Evolutionary conservation across 192 early-diverging fungal genomes (phyloP).

Genomic region (Coemansia sp.): DNA sequence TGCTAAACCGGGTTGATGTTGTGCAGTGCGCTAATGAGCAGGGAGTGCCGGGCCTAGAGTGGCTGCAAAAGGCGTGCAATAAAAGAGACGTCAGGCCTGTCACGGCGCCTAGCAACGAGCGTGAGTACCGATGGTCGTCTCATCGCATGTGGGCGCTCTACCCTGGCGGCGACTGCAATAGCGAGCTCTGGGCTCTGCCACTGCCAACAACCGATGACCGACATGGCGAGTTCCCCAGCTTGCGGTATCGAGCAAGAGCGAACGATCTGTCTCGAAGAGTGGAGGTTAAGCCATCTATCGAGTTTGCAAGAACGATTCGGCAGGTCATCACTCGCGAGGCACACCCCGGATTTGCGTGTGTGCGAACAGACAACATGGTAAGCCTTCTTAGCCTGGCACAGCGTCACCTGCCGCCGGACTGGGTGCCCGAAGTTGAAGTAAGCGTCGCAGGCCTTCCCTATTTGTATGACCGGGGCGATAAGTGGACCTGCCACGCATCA

Average conservation of each 20-base stretch:
- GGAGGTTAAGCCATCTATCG: constrained; percentile 11
- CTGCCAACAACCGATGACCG: constrained; percentile 9
- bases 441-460: constrained; percentile 17
- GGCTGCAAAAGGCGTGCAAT: background rate
- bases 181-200: constrained; percentile 38
- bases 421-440: constrained; percentile 5
- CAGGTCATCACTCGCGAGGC: constrained; percentile 15
- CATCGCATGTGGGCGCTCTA: constrained; percentile 30
- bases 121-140: constrained; percentile 22
- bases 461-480: constrained; percentile 34
- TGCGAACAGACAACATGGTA: constrained; percentile 49
- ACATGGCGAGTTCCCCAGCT: background rate
- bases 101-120: background rate
- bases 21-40: background rate
- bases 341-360: constrained; percentile 29
- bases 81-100: constrained; percentile 12
- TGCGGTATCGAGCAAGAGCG: background rate
- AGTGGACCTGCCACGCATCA: constrained; percentile 31
- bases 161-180: constrained; percentile 33
- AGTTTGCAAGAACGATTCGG: constrained; percentile 41
- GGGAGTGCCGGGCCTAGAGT: background rate
- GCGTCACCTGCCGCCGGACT: background rate
- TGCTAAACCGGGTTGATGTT: constrained; percentile 1
- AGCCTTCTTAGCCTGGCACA: constrained; percentile 11
- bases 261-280: background rate